Evolutionary conservation across 2,329 filamentous ascomycete genomes (phyloP), one percentile per base, ranked within the genome.

Genomic region (Neofusicoccum sp.): DNA sequence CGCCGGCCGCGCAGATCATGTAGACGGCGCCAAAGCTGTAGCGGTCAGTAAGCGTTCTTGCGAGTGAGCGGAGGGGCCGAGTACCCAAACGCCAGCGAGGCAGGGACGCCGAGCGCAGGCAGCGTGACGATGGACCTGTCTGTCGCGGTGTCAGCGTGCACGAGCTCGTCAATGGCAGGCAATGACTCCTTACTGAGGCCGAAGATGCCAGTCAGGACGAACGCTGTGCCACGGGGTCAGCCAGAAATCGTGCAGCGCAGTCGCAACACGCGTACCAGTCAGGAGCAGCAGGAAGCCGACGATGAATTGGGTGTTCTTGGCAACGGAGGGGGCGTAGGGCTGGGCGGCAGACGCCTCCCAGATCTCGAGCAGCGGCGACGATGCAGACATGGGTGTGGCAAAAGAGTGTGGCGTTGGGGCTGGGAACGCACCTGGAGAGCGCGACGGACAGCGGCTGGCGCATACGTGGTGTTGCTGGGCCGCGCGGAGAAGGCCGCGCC

Each of bases 1-100:
- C 95, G 77, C 95, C 95, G 76, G 95, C 95, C 65, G 93, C 95
- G 80, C 95, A 99, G 80, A 99, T 98, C 90, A 97, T 97, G 81
- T 95, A 97, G 49, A 99, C 93, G 56, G 94, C 89, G 71, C 95
- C 95, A 78, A 97, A 91, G 56, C 94, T 97, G 73, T n/a, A 9
- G 22, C 22, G n/a, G 43, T 69, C 36, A 69, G 64, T 47, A 39
- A 52, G 45, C 29, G 61, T 64, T 54, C 56, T 44, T 52, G 5
- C 14, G 7, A n/a, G 37, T 28, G 16, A 34, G 33, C 60, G 12
- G 14, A 56, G 59, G 49, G 54, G 59, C 52, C 43, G 80, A 41
- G 28, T 64, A 98, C 94, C 91, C 94, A 80, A 97, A 87, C 66
- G 93, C 90, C 71, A 96, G 76, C 65, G 94, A 96, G 66, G 95